Percentiles rank a stretch among this genome's conserved stretches.
Evolutionary conservation across 106 monocot genomes (phyloP).

Genomic region (Alisma plantagoaquatica): DNA sequence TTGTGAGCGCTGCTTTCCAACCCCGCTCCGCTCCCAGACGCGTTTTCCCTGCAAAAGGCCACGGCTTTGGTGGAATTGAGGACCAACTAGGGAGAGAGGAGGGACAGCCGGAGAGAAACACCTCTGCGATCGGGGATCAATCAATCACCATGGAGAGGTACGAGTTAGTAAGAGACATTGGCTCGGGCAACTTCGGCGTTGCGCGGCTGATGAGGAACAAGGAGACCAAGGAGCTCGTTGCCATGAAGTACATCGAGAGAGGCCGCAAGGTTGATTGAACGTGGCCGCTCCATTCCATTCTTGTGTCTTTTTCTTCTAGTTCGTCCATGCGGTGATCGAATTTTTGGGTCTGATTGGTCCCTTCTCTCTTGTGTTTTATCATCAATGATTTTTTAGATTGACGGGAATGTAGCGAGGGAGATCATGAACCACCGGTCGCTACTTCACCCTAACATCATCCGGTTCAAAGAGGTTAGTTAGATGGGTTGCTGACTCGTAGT

Average conservation of each 20-base stretch:
- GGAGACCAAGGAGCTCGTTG: constrained; percentile 91
- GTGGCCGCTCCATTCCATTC: neutral
- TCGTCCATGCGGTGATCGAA: too few relatives aligned
- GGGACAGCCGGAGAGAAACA: too few relatives aligned
- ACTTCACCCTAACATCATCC: constrained; percentile 84
- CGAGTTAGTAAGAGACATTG: constrained; percentile 79
- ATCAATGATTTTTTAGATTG: constrained; percentile 46
- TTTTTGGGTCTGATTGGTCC: too few relatives aligned
- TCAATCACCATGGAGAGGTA: constrained; percentile 92
- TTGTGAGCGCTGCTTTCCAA: too few relatives aligned
- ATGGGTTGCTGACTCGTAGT: neutral
- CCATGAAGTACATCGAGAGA: constrained; percentile 94
- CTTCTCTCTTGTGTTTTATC: neutral
- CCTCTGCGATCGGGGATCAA: too few relatives aligned
- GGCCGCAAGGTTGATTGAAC: constrained; percentile 96
- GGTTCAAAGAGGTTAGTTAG: constrained; percentile 70
- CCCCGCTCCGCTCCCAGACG: too few relatives aligned
- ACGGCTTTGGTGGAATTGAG: too few relatives aligned
- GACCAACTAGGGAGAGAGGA: too few relatives aligned
- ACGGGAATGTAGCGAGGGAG: constrained; percentile 90
- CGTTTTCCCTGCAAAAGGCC: too few relatives aligned
- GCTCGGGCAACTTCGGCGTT: constrained; percentile 90
- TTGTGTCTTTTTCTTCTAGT: neutral
- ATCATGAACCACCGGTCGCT: constrained; percentile 89
- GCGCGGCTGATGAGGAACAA: constrained; percentile 86